These are phyloP conservation scores for Penicillium atrosanguineum DNA, from an alignment of 495 filamentous ascomycete species.

Conservation along the genomic window DNA sequence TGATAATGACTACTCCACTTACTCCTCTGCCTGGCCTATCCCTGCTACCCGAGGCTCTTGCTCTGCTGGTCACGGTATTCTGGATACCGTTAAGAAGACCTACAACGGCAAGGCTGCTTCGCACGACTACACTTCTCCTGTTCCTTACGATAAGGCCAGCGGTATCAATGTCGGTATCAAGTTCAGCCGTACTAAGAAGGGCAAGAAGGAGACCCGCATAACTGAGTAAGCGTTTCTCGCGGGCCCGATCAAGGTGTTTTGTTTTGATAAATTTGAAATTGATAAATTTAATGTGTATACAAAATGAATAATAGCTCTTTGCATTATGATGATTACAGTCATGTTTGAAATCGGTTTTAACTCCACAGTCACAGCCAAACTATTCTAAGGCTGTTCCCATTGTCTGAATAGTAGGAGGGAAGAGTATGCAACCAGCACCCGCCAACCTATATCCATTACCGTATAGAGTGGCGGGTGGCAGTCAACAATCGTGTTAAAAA, in stretches of 20 bases:
- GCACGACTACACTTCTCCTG: slow-evolving; percentile 45
- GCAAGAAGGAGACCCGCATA: neutral
- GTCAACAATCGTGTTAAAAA: too few species aligned
- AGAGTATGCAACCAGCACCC: too few species aligned
- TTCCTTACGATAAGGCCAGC: slow-evolving; percentile 36
- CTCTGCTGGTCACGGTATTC: slow-evolving; percentile 47
- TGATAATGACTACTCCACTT: slow-evolving; percentile 30
- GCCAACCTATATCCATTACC: too few species aligned
- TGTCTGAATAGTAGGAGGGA: too few species aligned
- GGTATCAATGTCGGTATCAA: slow-evolving; percentile 35
- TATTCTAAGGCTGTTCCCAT: too few species aligned
- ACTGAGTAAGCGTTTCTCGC: neutral
- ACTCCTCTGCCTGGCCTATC: slow-evolving; percentile 38
- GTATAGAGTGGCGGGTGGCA: too few species aligned
- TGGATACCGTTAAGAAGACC: slow-evolving; percentile 40
- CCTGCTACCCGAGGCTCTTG: slow-evolving; percentile 39
- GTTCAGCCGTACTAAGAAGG: slow-evolving; percentile 17
- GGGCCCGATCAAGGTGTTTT: neutral
- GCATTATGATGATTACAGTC: too few species aligned
- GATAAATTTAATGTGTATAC: neutral
- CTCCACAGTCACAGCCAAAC: too few species aligned
- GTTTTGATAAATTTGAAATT: neutral
- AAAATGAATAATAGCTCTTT: neutral
- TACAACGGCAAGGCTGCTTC: slow-evolving; percentile 32
- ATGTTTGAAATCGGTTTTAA: too few species aligned